Conservation (phyloP, 441 rosid species). For the Macaranga tanarius region DNA sequence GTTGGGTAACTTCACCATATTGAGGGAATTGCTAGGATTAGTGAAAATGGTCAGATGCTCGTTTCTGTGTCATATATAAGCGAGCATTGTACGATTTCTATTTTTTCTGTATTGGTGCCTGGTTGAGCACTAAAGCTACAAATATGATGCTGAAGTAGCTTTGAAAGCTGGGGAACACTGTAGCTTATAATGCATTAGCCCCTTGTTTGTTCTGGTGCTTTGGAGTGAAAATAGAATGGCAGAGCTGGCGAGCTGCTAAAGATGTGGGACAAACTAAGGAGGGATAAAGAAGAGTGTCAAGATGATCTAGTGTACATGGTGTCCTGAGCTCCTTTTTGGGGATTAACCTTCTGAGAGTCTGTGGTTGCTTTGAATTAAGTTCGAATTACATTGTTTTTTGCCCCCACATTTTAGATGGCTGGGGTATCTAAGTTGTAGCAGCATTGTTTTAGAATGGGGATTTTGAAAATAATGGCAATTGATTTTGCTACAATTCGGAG, state of each 20-base stretch:
- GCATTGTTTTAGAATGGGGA: neutral
- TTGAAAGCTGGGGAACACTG: neutral
- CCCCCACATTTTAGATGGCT: neutral
- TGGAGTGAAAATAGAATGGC: too few species aligned
- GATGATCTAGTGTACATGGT: too few species aligned
- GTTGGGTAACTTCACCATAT: too few species aligned
- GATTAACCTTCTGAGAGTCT: too few species aligned
- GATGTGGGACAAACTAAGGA: too few species aligned
- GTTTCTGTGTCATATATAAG: neutral
- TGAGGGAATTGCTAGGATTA: too few species aligned
- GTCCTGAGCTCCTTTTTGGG: too few species aligned
- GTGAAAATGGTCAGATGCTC: neutral
- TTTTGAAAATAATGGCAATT: neutral
- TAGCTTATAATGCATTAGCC: neutral
- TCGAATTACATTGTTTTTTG: neutral
- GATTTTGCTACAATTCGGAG: neutral
- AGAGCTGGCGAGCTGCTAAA: too few species aligned
- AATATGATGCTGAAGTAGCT: neutral
- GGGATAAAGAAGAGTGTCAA: too few species aligned
- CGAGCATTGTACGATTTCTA: neutral
- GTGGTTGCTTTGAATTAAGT: neutral
- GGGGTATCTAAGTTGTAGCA: neutral
- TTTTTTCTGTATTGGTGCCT: neutral
- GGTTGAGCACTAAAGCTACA: neutral
- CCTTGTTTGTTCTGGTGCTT: too few species aligned